These are phyloP conservation scores for Miscanthus lutarioriparius DNA, from an alignment of 176 grass and related monocot genomes.

Conservation along the genomic window DNA sequence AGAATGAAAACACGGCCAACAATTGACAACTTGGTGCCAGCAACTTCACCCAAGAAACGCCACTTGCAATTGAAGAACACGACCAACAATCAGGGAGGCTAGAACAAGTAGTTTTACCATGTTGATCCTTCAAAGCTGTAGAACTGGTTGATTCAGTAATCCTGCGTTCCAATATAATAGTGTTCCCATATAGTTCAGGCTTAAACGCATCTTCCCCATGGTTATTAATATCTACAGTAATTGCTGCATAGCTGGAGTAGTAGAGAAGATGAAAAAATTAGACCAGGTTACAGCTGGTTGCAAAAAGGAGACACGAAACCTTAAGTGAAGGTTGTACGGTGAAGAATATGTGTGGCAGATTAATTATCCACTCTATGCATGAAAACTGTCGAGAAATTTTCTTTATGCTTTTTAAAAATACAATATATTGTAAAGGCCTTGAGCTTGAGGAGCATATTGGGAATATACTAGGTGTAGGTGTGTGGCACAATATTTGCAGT, in stretches of 20 bases:
- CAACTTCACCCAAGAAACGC: not conserved
- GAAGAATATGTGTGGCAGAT: not conserved
- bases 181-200: constrained; percentile 65
- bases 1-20: constrained; percentile 7
- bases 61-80: not conserved
- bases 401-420: not conserved
- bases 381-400: not conserved
- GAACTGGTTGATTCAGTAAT: constrained; percentile 75
- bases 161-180: constrained; percentile 79
- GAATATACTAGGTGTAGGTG: not conserved
- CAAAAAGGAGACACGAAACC: not conserved
- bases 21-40: not conserved
- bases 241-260: constrained; percentile 67
- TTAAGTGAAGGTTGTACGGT: not conserved
- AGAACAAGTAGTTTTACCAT: constrained; percentile 54
- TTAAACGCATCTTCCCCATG: constrained; percentile 87
- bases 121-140: constrained; percentile 68
- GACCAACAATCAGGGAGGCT: not conserved
- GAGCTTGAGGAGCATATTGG: not conserved
- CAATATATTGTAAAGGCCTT: not conserved
- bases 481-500: too few species aligned
- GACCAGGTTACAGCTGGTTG: not conserved
- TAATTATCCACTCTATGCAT: not conserved
- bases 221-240: constrained; percentile 81
- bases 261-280: constrained; percentile 27